Evolutionary conservation across 1,139 yeast genomes (phyloP), one percentile per base, ranked within the genome.

Genomic region (Pichia sp.): DNA sequence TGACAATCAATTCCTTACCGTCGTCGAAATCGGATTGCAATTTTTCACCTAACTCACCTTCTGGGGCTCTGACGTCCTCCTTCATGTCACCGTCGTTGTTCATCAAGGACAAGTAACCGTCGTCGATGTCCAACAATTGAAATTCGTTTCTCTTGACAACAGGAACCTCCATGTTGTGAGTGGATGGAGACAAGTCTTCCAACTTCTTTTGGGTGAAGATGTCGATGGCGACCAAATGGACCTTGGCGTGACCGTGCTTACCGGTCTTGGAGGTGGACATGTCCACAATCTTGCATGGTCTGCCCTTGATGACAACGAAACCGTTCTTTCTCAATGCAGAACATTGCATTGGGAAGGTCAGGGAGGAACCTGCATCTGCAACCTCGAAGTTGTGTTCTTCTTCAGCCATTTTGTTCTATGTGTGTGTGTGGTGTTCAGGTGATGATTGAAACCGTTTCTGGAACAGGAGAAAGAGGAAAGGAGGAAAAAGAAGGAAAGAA

Each of bases 231-330:
- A 93, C 97, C 81, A 93, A 85, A 80, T 93, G 98, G 78, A 93
- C 99, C 86, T 93, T 93, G 76, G 99, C 99, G 93, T 93, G 99
- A 81, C 99, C 99, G 87, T 93, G 99, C 97, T 93, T 93, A 82
- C 99, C 99, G 70, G 99, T 93, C 88, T 93, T 93, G 73, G 99
- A 93, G 74, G 99, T 93, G 64, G 99, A 93, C 99, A 93, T 93
- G 78, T 93, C 99, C 71, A 93, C 95, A 78, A 93, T 93, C 87
- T 93, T 93, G 85, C 99, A 93, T 76, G 99, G 99, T 85, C 99
- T 95, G 73, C 90, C 83, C 84, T 95, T 95, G 81, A 93, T 93
- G 71, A 86, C 95, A 75, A 93, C 99, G 85, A 90, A 95, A 72
- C 99, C 99, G 84, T 85, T 89, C 95, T 93, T 95, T 85, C 99